These are phyloP conservation scores for Metschnikowia rubicola DNA, from an alignment of 805 yeast species.

Conservation along the genomic window DNA sequence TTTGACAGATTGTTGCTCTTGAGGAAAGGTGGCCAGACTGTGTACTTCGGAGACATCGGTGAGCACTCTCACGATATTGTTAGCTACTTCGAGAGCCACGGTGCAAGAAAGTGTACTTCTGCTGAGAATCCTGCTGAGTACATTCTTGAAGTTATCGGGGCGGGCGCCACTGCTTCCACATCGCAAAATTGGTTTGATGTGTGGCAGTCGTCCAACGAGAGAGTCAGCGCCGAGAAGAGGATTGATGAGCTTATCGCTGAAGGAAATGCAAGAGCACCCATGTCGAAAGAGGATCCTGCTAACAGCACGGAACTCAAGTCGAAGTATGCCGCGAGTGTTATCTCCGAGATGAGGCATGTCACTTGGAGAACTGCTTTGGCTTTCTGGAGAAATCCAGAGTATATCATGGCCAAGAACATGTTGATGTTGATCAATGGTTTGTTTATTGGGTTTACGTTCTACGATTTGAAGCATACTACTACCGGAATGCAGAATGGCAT, in stretches of 20 bases:
- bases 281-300: not conserved
- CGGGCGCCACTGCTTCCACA: conserved; percentile 17
- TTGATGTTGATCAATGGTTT: conserved; percentile 37
- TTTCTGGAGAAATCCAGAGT: conserved; percentile 18
- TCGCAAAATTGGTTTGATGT: conserved; percentile 14
- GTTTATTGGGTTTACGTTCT: conserved; percentile 41
- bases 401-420: conserved; percentile 15
- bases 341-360: conserved; percentile 10
- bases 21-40: conserved; percentile 18
- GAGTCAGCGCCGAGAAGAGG: conserved; percentile 3
- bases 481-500: conserved; percentile 37
- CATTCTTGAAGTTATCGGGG: conserved; percentile 18
- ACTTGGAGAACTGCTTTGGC: conserved; percentile 10
- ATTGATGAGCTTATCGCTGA: conserved; percentile 10
- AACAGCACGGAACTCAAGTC: conserved; percentile 8
- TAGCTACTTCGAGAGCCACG: conserved; percentile 13
- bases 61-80: conserved; percentile 10
- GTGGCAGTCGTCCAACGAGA: conserved; percentile 14
- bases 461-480: conserved; percentile 17
- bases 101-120: conserved; percentile 13
- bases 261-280: not conserved
- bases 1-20: conserved; percentile 66
- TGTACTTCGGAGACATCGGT: conserved; percentile 19
- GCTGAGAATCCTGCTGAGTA: conserved; percentile 19
- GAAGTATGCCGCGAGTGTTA: conserved; percentile 10